Conservation (phyloP, 495 filamentous ascomycete species). For the Choiromyces venosus region DNA sequence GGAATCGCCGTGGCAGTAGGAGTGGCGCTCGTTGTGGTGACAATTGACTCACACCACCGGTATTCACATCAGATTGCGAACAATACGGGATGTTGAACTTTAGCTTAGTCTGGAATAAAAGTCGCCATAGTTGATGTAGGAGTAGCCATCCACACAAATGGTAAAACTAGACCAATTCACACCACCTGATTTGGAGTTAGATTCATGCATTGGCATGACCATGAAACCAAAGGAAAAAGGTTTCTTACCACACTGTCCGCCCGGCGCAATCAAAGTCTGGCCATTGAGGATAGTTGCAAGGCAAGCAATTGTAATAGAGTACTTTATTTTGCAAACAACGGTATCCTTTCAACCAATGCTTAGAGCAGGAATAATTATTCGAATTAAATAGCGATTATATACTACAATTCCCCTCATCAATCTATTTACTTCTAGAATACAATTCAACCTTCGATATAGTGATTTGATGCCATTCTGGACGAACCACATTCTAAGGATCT, state of each 20-base stretch:
- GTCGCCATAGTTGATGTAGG: slow-evolving; percentile 13
- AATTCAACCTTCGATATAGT: not conserved
- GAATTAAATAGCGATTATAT: no score
- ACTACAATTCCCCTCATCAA: no score
- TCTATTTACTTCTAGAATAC: not conserved
- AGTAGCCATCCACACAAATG: slow-evolving; percentile 28
- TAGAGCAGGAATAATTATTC: no score
- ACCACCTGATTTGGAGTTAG: slow-evolving; percentile 16
- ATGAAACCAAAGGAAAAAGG: no score
- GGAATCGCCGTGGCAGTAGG: not conserved
- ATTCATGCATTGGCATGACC: no score
- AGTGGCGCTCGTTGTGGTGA: slow-evolving; percentile 6
- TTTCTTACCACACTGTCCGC: no score
- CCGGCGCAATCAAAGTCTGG: no score
- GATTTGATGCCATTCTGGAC: no score
- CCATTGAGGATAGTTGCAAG: no score
- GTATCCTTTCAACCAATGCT: no score
- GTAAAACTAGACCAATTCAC: slow-evolving; percentile 27
- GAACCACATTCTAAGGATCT: not conserved
- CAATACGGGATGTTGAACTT: not conserved
- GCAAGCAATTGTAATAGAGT: no score
- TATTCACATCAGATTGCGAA: slow-evolving; percentile 4
- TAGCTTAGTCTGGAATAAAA: slow-evolving; percentile 30
- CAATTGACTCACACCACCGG: not conserved
- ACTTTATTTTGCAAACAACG: no score